Base-by-base conservation (phyloP, 2,329 filamentous ascomycete species). In the Coniella lustricola region DNA sequence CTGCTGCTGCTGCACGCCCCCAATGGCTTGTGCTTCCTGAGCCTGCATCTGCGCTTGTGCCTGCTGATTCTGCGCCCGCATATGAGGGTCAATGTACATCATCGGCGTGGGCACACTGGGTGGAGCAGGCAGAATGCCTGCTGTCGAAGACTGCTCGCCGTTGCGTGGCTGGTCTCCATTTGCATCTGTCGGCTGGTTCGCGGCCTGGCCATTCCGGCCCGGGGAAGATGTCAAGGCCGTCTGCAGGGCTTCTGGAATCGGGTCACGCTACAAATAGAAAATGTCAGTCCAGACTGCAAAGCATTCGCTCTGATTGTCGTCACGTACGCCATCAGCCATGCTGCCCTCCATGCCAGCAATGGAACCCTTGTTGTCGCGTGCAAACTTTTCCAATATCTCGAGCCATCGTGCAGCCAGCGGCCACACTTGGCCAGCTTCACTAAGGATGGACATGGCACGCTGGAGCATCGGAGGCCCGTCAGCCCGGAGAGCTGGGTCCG, bases 391-490 rank as follows among this genome's bases (percentile, higher is more conserved):
- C 3, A 78, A 60, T 1, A 71, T 68, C 7, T 72, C 70, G n/a
- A 72, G 67, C 75, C 75, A 78, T 7, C 73, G 68, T n/a, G 65
- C 64, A 1, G 75, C 73, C 7, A 77, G 62, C 1, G 75, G 74
- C 75, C 75, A 78, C 13, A 74, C 69, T 34, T 71, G 64, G 48
- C 69, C 70, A 57, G 72, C 73, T 45, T 75, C 71, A 32, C 66
- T 63, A 3, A 78, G 61, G 8, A 78, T 74, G 3, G 52, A 55
- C 18, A 73, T 66, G 29, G 67, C 71, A 8, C 69, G 64, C 17
- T 67, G 63, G 7, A 76, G 70, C 64, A 78, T 77, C 34, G 58
- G 58, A 2, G 68, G 67, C 3, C 72, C 72, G 34, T 69, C 64
- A 14, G 61, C 60, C 32, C 64, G 60, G 29, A 74, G 67, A 3